A percentile compares a stretch with the other conserved stretches of the same genome.
Conservation (phyloP, 192 early-diverging fungal genomes). For the Coemansia sp. region DNA sequence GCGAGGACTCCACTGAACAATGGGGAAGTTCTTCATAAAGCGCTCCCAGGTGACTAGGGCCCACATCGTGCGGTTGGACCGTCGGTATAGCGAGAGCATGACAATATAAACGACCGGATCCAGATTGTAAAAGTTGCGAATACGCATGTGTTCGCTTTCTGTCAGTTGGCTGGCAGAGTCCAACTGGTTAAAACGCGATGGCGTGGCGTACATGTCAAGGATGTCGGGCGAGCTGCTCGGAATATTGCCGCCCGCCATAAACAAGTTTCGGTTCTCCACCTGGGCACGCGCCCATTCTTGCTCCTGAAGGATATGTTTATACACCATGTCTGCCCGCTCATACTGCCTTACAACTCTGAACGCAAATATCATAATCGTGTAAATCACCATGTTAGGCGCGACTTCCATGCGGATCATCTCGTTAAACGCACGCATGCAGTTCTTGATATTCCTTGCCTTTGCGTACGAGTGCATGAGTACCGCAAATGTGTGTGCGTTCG, state of each 20-base stretch:
- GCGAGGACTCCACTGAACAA: conserved; percentile 47
- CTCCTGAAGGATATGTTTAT: conserved; percentile 34
- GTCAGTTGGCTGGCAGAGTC: conserved; percentile 9
- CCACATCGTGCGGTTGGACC: conserved; percentile 17
- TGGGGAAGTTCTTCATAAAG: conserved; percentile 39
- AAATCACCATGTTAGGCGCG: conserved; percentile 36
- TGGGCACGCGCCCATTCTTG: conserved; percentile 29
- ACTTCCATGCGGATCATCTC: conserved; percentile 56
- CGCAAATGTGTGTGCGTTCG: conserved; percentile 74
- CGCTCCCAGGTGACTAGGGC: conserved; percentile 49
- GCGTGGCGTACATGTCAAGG: conserved; percentile 27
- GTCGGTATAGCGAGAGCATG: conserved; percentile 47
- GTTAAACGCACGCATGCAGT: conserved; percentile 64
- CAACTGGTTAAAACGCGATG: neutral
- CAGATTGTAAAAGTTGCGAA: conserved; percentile 42
- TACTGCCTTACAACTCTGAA: conserved; percentile 19
- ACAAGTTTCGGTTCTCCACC: neutral
- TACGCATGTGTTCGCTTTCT: conserved; percentile 20
- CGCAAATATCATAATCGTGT: conserved; percentile 48
- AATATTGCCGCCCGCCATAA: neutral
- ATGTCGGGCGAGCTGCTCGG: conserved; percentile 10
- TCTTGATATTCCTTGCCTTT: conserved; percentile 63
- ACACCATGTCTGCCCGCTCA: conserved; percentile 35
- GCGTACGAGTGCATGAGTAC: conserved; percentile 76
- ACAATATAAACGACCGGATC: conserved; percentile 46